Evolutionary conservation across 148 eudicot genomes (phyloP).

Genomic region (Camellia granthamiana): DNA sequence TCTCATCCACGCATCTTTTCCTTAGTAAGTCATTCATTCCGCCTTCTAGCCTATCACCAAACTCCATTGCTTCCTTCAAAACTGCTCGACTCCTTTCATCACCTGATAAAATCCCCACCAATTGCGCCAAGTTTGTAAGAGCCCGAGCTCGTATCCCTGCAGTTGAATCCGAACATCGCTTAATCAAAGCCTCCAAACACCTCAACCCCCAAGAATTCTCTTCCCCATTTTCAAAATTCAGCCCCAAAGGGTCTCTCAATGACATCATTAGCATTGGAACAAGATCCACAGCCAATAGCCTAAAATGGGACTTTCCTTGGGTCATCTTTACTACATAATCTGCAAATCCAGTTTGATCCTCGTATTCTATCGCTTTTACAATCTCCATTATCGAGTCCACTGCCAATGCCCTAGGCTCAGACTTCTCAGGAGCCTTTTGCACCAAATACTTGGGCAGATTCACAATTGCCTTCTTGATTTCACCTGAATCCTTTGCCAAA

Average conservation of each 20-base stretch:
- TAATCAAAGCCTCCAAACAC: conserved; percentile 68
- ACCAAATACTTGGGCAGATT: conserved; percentile 76
- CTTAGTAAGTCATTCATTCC: conserved; percentile 55
- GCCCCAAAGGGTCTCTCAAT: conserved; percentile 31
- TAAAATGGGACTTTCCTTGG: conserved; percentile 67
- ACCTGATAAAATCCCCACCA: conserved; percentile 48
- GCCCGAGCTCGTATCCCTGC: conserved; percentile 87
- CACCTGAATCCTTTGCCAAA: conserved; percentile 40
- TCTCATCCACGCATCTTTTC: conserved; percentile 82
- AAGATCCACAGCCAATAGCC: conserved; percentile 84
- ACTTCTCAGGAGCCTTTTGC: conserved; percentile 75
- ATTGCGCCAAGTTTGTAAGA: conserved; percentile 65
- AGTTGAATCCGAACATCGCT: conserved; percentile 74
- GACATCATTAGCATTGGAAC: conserved; percentile 51
- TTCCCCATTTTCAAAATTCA: conserved; percentile 27
- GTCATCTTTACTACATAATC: conserved; percentile 78
- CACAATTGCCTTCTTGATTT: conserved; percentile 48
- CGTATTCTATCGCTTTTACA: conserved; percentile 52
- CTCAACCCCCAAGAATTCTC: conserved; percentile 60
- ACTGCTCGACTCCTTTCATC: conserved; percentile 30
- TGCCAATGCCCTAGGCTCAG: conserved; percentile 72
- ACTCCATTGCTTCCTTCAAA: conserved; percentile 56
- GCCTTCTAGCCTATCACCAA: conserved; percentile 25
- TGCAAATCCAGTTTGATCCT: conserved; percentile 60
- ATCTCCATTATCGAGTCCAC: conserved; percentile 79